Base-by-base conservation (phyloP, 495 filamentous ascomycete genomes). In the Tuber melanosporum region DNA sequence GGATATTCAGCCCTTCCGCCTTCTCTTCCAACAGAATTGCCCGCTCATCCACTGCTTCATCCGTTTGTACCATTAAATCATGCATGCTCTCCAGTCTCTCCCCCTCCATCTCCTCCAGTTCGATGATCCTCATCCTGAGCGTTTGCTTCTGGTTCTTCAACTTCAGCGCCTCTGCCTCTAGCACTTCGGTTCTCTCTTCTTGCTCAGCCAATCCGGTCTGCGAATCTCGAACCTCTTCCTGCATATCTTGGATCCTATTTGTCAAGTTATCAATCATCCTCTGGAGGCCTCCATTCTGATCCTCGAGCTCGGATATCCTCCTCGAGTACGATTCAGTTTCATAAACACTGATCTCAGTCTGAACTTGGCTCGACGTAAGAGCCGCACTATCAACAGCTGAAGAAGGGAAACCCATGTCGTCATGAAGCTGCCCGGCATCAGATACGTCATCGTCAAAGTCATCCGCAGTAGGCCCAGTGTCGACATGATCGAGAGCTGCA, bases 101-200 rank as follows among this genome's bases (percentile, higher is more conserved):
- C 14, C 81, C 80, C 47, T 82, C 81, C 74, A 82, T 79, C 71
- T 82, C 81, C 41, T 82, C 81, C 26, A 82, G 43, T 70, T 80
- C 76, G 2, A 22, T 72, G 15, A 82, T 71, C 32, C 77, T 79
- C 47, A 20, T 47, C 39, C 76, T 72, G 22, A 81, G 44, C 17
- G 76, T 73, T 36, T 72, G 70, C 46, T 80, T 72, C 69, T 76
- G 49, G 41, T 32, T 73, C 74, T 43, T 75, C 70, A 74, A 71
- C 75, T 44, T 74, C 42, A 80, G 72, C 20, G 77, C 74, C 45
- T 81, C 78, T 44, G 32, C 46, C 49, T 70, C 73, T 17, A 83
- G 42, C 12, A 62, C 74, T 17, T 78, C 71, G 14, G 74, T 70
- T 17, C 73, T 73, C 36, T 73, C 75, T 39, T 80, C 74, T 32